Conservation (phyloP, 805 yeast genomes). For the Starmera pachycereana region DNA sequence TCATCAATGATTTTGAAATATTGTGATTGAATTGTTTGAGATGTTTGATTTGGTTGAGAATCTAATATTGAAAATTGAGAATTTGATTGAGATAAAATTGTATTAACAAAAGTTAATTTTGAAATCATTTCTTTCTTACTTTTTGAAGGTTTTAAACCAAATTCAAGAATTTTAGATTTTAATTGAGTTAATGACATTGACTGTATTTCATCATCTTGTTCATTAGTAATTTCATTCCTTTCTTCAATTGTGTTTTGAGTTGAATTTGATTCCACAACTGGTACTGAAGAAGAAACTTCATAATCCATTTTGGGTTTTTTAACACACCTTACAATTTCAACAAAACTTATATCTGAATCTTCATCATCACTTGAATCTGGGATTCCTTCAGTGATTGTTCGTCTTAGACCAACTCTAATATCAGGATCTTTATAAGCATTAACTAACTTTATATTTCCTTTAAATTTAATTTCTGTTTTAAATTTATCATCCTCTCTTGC, state of each 20-base stretch:
- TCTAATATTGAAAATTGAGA: constrained; percentile 10
- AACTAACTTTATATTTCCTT: constrained; percentile 3
- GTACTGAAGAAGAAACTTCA: constrained; percentile 9
- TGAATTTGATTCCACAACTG: no score
- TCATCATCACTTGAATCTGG: constrained; percentile 16
- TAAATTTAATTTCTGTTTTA: constrained; percentile 9
- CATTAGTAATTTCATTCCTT: constrained; percentile 4
- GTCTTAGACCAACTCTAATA: no score
- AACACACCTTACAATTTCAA: constrained; percentile 17
- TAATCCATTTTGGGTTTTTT: constrained; percentile 7
- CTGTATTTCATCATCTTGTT: constrained; percentile 8
- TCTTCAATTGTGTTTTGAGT: constrained; percentile 6
- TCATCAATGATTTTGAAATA: constrained; percentile 9
- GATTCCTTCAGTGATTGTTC: constrained; percentile 3
- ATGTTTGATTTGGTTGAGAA: constrained; percentile 5
- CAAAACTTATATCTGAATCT: constrained; percentile 15
- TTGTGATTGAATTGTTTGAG: constrained; percentile 13
- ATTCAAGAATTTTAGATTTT: constrained; percentile 12
- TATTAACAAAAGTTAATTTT: constrained; percentile 8
- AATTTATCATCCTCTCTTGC: constrained; percentile 3
- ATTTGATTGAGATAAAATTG: constrained; percentile 5
- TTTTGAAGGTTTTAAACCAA: constrained; percentile 17
- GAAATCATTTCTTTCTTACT: constrained; percentile 11
- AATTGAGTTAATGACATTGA: constrained; percentile 12
- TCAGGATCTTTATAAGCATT: neutral